A percentile compares a stretch with the other conserved stretches of the same genome.
Conservation (phyloP, 2,329 filamentous ascomycete genomes). For the Cytospora chrysosperma region DNA sequence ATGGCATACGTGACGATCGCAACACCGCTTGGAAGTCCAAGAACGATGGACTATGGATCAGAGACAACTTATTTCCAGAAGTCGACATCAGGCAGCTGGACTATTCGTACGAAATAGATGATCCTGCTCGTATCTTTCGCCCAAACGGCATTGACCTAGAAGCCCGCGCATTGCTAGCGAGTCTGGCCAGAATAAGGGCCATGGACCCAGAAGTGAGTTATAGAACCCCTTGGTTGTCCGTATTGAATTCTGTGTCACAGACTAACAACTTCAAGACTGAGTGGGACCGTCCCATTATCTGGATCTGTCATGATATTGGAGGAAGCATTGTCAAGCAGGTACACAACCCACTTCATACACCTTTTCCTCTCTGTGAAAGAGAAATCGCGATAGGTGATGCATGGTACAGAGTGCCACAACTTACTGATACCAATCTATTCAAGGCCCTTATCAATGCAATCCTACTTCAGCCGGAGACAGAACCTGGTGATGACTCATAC, state of each 20-base stretch:
- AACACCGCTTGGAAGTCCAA: neutral
- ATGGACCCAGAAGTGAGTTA: neutral
- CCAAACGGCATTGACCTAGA: neutral
- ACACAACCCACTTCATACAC: neutral
- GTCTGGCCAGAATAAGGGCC: neutral
- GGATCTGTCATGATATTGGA: conserved; percentile 8
- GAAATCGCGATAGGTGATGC: too few species aligned
- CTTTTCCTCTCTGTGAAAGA: too few species aligned
- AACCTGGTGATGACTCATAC: neutral
- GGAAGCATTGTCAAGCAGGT: conserved; percentile 9
- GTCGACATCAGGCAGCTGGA: neutral
- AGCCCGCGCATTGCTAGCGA: neutral
- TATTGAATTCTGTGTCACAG: too few species aligned
- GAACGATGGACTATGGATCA: neutral
- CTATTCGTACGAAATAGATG: neutral
- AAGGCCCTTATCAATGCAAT: neutral
- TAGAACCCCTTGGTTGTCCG: too few species aligned
- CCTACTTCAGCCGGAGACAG: neutral
- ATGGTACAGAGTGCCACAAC: too few species aligned
- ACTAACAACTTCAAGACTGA: neutral
- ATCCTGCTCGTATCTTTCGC: neutral
- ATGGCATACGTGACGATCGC: neutral
- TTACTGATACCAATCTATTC: neutral
- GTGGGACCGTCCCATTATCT: neutral
- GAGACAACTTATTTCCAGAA: neutral